Percentiles rank a stretch among this genome's conserved stretches.
Evolutionary conservation across 2,329 filamentous ascomycete species (phyloP).

Genomic region (Polytolypa hystricis): DNA sequence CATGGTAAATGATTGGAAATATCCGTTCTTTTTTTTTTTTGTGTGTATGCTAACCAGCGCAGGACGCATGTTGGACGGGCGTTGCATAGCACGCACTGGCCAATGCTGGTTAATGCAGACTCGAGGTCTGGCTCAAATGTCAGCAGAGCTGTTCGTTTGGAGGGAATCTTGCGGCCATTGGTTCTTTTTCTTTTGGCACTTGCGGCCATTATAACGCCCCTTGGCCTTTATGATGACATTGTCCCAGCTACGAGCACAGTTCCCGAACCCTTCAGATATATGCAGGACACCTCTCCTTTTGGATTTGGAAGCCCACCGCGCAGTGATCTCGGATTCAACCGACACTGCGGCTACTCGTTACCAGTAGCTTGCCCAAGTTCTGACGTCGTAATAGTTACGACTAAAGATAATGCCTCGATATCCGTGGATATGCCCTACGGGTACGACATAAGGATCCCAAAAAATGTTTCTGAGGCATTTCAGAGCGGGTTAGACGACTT

Average conservation of each 20-base stretch:
- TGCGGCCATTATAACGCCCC: slow-evolving; percentile 36
- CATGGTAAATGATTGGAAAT: neutral
- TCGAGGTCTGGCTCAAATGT: slow-evolving; percentile 23
- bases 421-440: slow-evolving; percentile 13
- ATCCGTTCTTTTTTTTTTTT: neutral
- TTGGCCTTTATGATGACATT: slow-evolving; percentile 36
- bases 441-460: slow-evolving; percentile 26
- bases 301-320: slow-evolving; percentile 30
- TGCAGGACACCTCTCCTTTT: slow-evolving; percentile 27
- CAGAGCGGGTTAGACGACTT: slow-evolving; percentile 25
- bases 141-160: slow-evolving; percentile 16
- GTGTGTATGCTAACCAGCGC: no score
- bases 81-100: slow-evolving; percentile 35
- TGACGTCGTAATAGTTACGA: slow-evolving; percentile 11
- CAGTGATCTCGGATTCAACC: slow-evolving; percentile 21
- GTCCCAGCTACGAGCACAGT: slow-evolving; percentile 12
- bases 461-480: slow-evolving; percentile 25
- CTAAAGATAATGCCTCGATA: slow-evolving; percentile 16
- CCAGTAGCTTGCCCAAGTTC: slow-evolving; percentile 18
- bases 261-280: slow-evolving; percentile 26
- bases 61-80: slow-evolving; percentile 28
- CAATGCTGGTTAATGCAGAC: slow-evolving; percentile 31
- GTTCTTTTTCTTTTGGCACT: slow-evolving; percentile 29
- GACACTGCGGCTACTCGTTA: slow-evolving; percentile 19
- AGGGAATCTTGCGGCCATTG: slow-evolving; percentile 19